A percentile compares a stretch with the other conserved stretches of the same genome.
Evolutionary conservation across 352 stramenopile species (phyloP).

Genomic region (Pythium sp.): DNA sequence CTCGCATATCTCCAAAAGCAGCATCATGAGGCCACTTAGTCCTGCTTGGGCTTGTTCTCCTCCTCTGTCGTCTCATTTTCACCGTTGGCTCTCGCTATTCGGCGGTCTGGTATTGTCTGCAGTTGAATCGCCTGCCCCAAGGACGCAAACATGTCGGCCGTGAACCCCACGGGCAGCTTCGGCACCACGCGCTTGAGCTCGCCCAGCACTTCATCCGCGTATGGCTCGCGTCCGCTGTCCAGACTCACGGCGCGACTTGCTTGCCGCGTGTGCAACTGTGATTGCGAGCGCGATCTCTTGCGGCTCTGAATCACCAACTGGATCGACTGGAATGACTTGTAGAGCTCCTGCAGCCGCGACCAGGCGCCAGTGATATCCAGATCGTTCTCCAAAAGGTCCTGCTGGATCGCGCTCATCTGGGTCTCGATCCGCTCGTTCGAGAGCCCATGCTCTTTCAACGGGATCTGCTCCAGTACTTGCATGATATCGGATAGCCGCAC

Average conservation of each 20-base stretch:
- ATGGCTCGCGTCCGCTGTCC: conserved; percentile 17
- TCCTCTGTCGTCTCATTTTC: neutral
- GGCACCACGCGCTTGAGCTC: conserved; percentile 38
- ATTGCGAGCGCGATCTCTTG: conserved; percentile 17
- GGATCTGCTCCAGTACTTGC: conserved; percentile 35
- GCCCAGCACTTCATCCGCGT: conserved; percentile 21
- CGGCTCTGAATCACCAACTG: conserved; percentile 31
- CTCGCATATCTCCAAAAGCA: no score
- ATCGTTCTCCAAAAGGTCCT: conserved; percentile 23
- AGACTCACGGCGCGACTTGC: conserved; percentile 20
- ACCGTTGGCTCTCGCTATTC: neutral
- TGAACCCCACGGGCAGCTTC: conserved; percentile 50
- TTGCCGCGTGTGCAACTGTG: conserved; percentile 6
- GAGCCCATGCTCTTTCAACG: conserved; percentile 31
- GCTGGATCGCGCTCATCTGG: conserved; percentile 26
- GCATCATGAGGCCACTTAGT: no score
- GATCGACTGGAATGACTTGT: conserved; percentile 41
- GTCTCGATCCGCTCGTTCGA: conserved; percentile 24
- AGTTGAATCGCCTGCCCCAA: conserved; percentile 52
- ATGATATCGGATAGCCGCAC: conserved; percentile 17
- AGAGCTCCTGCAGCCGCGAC: conserved; percentile 35
- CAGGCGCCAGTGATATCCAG: conserved; percentile 24
- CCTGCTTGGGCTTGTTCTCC: conserved; percentile 8
- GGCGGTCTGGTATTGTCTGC: conserved; percentile 2
- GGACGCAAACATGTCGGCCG: conserved; percentile 58